Evolutionary conservation across 148 eudicot genomes (phyloP), one percentile per base, ranked within the genome.

Genomic region (Persicaria tinctoria): DNA sequence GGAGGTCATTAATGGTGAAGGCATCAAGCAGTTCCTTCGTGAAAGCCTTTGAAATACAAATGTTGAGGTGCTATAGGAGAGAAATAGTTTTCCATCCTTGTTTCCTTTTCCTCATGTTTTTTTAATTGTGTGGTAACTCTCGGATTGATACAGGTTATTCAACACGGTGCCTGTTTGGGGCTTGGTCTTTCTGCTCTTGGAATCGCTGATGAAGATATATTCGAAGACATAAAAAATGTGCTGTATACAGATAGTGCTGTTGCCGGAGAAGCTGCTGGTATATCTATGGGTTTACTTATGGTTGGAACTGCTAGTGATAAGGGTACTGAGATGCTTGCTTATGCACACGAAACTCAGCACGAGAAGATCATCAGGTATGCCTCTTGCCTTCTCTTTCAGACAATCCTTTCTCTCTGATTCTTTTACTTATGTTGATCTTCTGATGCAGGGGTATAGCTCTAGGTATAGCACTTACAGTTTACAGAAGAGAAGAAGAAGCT

Each of bases 251-350:
- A 95, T 75, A 89, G 93, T 84, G 98, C 98, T 73, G 97, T 95
- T 78, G 98, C 98, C 75, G 98, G 98, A 79, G 98, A 95, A 89
- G 99, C 97, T 77, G 99, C 97, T 75, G 99, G 97, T 72, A 90
- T 95, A 48, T 82, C 92, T 79, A 90, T 95, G 97, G 99, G 99
- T 69, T 86, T 92, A 50, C 86, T 95, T 46, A 90, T 95, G 99
- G 99, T 92, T 77, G 99, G 99, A 41, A 95, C 97, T 48, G 99
- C 94, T 70, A 92, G 91, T 84, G 96, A 95, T 83, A 95, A 95
- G 87, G 99, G 96, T 46, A 73, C 83, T n/a, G 99, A 95, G 83
- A 95, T 95, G 98, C 97, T 95, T 83, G 86, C 87, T 77, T 95
- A 95, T 83, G 97, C 98, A 38, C 98, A 95, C 73, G 98, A 95